Conservation (phyloP, 2,329 filamentous ascomycete genomes). For the Aaosphaeria arxii region DNA sequence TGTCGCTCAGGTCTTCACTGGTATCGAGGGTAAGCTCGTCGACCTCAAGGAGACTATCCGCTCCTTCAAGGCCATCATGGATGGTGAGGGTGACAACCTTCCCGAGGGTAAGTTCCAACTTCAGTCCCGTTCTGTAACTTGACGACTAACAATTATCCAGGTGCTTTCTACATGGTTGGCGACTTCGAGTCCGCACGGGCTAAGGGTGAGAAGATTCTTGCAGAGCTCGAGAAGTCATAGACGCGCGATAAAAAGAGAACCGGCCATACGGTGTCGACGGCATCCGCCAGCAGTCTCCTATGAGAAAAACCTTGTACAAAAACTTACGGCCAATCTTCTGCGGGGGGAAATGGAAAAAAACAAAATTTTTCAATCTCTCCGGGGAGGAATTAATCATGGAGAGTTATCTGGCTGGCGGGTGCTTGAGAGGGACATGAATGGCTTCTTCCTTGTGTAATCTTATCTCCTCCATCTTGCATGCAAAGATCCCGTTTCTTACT, state of each 20-base stretch:
- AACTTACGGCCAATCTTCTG: slow-evolving; percentile 16
- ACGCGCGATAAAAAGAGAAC: slow-evolving; percentile 31
- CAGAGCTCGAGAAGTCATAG: slow-evolving; percentile 69
- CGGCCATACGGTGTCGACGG: slow-evolving; percentile 27
- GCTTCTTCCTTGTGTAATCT: slow-evolving; percentile 35
- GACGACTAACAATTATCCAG: slow-evolving; percentile 30
- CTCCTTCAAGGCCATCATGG: slow-evolving; percentile 96
- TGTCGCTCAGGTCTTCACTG: slow-evolving; percentile 79
- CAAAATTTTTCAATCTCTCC: too few species aligned
- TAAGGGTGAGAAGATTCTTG: slow-evolving; percentile 99
- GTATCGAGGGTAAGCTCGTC: slow-evolving; percentile 95
- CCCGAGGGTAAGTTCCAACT: slow-evolving; percentile 69
- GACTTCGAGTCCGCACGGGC: slow-evolving; percentile 86
- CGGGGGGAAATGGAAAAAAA: too few species aligned
- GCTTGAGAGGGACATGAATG: slow-evolving; percentile 26
- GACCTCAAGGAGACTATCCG: slow-evolving; percentile 97
- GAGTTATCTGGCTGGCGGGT: slow-evolving; percentile 27
- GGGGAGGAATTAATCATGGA: slow-evolving; percentile 4
- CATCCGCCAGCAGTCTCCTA: slow-evolving; percentile 30
- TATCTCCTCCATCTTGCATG: slow-evolving; percentile 31
- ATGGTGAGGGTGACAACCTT: slow-evolving; percentile 91
- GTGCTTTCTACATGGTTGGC: slow-evolving; percentile 96
- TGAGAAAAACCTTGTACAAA: slow-evolving; percentile 30
- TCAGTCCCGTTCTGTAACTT: slow-evolving; percentile 17
- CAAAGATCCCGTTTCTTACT: slow-evolving; percentile 25